Conservation (phyloP, 1,284 basidiomycete genomes). For the Flammula alnicola region DNA sequence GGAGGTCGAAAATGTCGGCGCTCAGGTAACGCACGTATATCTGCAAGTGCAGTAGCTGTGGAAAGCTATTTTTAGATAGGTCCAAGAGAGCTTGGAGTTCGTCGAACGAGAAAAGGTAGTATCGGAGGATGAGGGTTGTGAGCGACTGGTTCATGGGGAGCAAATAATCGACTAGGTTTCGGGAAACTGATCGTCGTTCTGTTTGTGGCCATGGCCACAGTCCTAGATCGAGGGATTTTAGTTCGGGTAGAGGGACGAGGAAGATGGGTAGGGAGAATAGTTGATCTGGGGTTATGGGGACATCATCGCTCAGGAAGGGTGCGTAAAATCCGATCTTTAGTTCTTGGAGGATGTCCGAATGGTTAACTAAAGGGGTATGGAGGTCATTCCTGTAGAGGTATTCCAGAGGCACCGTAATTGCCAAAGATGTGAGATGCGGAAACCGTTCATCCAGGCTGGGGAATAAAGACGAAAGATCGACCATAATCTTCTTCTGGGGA, state of each 20-base stretch:
- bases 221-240: constrained; percentile 9
- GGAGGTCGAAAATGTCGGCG: constrained; percentile 1
- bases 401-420: constrained; percentile 11
- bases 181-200: neutral
- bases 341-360: constrained; percentile 5
- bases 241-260: constrained; percentile 2
- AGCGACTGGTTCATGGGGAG: constrained; percentile 2
- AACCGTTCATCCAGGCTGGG: constrained; percentile 6
- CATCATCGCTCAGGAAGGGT: neutral
- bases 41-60: neutral
- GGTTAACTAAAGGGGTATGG: constrained; percentile 7
- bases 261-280: constrained; percentile 12
- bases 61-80: neutral
- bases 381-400: constrained; percentile 6
- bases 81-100: constrained; percentile 1
- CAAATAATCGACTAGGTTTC: constrained; percentile 11
- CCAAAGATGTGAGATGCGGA: constrained; percentile 7
- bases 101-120: constrained; percentile 9
- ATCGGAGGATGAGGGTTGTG: constrained; percentile 6
- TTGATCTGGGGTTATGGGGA: neutral
- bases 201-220: constrained; percentile 10
- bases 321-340: constrained; percentile 9
- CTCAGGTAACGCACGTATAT: constrained; percentile 3
- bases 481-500: neutral
- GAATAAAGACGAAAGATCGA: constrained; percentile 16